Conservation (phyloP, 371 early-diverging fungal genomes). For the Umbelopsis sp. region DNA sequence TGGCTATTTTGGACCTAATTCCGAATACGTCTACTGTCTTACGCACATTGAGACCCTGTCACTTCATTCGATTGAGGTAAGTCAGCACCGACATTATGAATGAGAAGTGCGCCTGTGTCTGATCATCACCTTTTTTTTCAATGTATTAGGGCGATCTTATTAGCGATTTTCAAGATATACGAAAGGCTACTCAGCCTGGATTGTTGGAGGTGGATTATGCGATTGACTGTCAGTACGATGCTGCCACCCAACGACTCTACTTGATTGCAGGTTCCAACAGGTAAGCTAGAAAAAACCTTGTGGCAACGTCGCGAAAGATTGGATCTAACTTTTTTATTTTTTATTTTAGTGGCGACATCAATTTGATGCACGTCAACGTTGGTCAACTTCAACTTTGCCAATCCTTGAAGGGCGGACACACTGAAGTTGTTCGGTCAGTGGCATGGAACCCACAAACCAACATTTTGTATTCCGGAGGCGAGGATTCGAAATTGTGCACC, state of each 20-base stretch:
- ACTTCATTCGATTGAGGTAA: constrained; percentile 52
- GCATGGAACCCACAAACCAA: constrained; percentile 65
- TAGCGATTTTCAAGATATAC: constrained; percentile 81
- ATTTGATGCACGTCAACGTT: constrained; percentile 73
- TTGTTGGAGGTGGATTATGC: constrained; percentile 77
- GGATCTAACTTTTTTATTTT: not conserved
- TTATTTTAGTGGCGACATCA: constrained; percentile 63
- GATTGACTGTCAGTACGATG: constrained; percentile 82
- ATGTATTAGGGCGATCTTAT: constrained; percentile 59
- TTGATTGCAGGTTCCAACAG: constrained; percentile 79
- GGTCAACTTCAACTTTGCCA: constrained; percentile 71
- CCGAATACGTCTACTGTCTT: constrained; percentile 83
- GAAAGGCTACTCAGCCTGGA: constrained; percentile 44
- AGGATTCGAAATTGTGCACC: constrained; percentile 72
- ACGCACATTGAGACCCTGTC: constrained; percentile 91
- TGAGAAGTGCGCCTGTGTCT: constrained; percentile 34
- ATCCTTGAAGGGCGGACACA: constrained; percentile 62
- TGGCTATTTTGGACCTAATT: constrained; percentile 89
- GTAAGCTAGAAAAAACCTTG: constrained; percentile 42
- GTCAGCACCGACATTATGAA: constrained; percentile 18
- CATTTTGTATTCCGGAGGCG: constrained; percentile 74
- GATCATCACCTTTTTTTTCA: not conserved
- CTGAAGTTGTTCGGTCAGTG: constrained; percentile 73
- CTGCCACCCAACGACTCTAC: constrained; percentile 70
- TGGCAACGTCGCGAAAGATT: not conserved